phyloP scores from a whole-genome alignment of 2,329 filamentous ascomycete genomes.

The Thielaviopsis ethacetica region DNA sequence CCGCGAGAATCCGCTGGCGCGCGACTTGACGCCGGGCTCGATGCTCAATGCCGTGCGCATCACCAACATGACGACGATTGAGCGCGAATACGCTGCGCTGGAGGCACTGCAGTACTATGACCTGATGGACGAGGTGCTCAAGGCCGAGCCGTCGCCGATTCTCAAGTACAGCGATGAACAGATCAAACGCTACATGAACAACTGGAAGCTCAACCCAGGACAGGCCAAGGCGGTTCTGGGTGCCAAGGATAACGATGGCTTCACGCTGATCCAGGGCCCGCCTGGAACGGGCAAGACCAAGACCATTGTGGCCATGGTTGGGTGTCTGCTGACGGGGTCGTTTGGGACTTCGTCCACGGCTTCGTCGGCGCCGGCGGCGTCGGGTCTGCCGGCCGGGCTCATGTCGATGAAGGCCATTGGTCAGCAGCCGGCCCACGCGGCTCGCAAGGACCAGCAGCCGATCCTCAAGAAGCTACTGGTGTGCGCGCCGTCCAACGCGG shows the following conservation, averaged over 20 bases:
- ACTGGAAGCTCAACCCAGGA: conserved; percentile 72
- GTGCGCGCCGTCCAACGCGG: conserved; percentile 96
- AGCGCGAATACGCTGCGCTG: conserved; percentile 86
- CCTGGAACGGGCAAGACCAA: conserved; percentile 97
- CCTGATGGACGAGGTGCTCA: conserved; percentile 78
- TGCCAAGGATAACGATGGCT: conserved; percentile 87
- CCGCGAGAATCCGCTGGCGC: conserved; percentile 42
- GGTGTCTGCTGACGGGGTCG: conserved; percentile 55
- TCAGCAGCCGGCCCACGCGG: background rate
- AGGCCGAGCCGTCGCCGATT: conserved; percentile 78
- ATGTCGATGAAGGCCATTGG: conserved; percentile 6
- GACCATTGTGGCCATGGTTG: conserved; percentile 92
- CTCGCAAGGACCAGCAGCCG: background rate
- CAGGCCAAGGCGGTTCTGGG: conserved; percentile 87
- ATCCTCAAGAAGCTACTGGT: conserved; percentile 69
- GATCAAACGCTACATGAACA: conserved; percentile 50
- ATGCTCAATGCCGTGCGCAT: conserved; percentile 66
- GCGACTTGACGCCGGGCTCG: conserved; percentile 49
- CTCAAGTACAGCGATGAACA: conserved; percentile 64
- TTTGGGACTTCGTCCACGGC: conserved; percentile 18
- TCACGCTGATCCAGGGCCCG: conserved; percentile 88
- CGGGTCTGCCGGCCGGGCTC: conserved; percentile 16
- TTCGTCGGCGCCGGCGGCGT: no score
- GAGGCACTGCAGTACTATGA: conserved; percentile 91
- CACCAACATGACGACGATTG: conserved; percentile 83